Conservation (phyloP, 176 grass and related monocot genomes). For the Avena insularis region DNA sequence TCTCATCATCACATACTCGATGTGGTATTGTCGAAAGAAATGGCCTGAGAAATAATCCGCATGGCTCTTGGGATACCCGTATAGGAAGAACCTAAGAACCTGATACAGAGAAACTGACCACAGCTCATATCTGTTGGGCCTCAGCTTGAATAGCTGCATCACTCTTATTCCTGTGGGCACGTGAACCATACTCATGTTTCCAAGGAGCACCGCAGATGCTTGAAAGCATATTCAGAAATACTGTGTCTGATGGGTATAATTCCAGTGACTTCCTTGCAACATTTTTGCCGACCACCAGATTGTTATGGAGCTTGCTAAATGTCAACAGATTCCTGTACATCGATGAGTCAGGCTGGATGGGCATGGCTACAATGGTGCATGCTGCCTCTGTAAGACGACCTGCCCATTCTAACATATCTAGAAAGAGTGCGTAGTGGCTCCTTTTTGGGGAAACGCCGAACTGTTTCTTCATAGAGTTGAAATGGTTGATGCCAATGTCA, state of each 20-base stretch:
- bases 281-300: not conserved
- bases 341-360: constrained; percentile 32
- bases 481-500: constrained; percentile 70
- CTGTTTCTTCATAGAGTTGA: constrained; percentile 61
- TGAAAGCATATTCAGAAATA: constrained; percentile 41
- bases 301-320: constrained; percentile 41
- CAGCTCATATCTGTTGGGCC: too few relatives aligned
- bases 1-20: not conserved
- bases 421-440: constrained; percentile 64
- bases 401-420: constrained; percentile 62
- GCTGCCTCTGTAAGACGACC: constrained; percentile 64
- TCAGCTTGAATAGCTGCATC: not conserved
- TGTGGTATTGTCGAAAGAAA: constrained; percentile 10
- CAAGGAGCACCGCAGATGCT: constrained; percentile 26
- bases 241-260: constrained; percentile 35
- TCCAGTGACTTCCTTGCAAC: constrained; percentile 39
- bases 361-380: constrained; percentile 46
- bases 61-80: too few relatives aligned
- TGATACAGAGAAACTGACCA: too few relatives aligned
- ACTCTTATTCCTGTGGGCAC: constrained; percentile 44
- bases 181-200: not conserved
- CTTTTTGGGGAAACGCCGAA: constrained; percentile 55
- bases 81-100: too few relatives aligned
- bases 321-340: constrained; percentile 34
- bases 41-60: too few relatives aligned